A percentile compares a stretch with the other conserved stretches of the same genome.
Evolutionary conservation across 768 basidiomycete genomes (phyloP).

Genomic region (Tricholoma saponaceum): DNA sequence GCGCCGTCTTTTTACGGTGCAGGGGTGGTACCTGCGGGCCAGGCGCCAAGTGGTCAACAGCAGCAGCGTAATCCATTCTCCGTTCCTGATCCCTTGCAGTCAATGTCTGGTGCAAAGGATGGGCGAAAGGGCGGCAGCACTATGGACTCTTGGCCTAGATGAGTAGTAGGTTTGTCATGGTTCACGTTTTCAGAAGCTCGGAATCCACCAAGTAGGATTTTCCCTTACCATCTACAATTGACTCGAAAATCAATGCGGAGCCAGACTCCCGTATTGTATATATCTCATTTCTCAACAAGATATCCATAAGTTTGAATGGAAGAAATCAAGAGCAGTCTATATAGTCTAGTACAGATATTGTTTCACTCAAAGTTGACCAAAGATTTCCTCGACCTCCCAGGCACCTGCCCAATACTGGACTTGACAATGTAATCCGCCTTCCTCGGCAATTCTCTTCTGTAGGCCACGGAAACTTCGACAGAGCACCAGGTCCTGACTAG

Average conservation of each 20-base stretch:
- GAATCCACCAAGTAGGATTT: conserved; percentile 3
- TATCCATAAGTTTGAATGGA: conserved; percentile 5
- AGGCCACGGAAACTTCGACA: conserved; percentile 79
- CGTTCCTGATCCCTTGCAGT: conserved; percentile 34
- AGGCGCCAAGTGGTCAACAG: conserved; percentile 25
- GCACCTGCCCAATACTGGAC: conserved; percentile 89
- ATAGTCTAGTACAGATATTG: not conserved
- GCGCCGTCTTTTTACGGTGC: conserved; percentile 70
- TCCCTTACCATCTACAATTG: conserved; percentile 1
- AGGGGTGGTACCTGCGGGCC: conserved; percentile 50
- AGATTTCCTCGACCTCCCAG: conserved; percentile 93
- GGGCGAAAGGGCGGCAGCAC: conserved; percentile 48
- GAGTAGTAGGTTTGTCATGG: not conserved
- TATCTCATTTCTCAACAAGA: conserved; percentile 9
- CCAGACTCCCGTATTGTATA: conserved; percentile 18
- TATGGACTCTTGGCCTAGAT: conserved; percentile 77
- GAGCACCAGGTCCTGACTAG: conserved; percentile 77
- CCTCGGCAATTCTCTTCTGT: conserved; percentile 69
- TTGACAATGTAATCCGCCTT: conserved; percentile 74
- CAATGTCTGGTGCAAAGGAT: conserved; percentile 46
- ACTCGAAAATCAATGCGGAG: conserved; percentile 15
- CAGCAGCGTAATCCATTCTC: conserved; percentile 41
- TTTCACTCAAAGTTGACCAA: conserved; percentile 36
- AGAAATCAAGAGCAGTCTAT: not conserved
- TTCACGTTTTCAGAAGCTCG: not conserved